Evolutionary conservation across 306 rosid genomes (phyloP).

Genomic region (Begonia loranthoides): DNA sequence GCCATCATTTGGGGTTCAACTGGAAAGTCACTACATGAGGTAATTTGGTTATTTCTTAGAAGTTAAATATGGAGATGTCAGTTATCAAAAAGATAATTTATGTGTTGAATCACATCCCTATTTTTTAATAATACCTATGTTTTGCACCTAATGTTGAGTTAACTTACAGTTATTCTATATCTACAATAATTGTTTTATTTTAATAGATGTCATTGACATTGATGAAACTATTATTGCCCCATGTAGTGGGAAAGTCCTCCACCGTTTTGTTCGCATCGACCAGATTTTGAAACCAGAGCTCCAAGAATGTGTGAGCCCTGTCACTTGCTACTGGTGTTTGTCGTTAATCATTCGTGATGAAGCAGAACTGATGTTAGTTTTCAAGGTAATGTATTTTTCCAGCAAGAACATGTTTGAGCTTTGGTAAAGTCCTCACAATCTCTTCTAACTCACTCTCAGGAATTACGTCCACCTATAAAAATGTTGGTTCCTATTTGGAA

Average conservation of each 20-base stretch:
- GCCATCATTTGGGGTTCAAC: conserved; percentile 93
- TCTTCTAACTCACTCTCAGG: conserved; percentile 15
- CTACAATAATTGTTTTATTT: neutral
- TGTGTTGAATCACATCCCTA: too few relatives aligned
- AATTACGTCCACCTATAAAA: conserved; percentile 60
- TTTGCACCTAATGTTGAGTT: too few relatives aligned
- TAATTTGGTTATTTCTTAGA: conserved; percentile 12
- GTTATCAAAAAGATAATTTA: too few relatives aligned
- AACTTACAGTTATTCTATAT: neutral
- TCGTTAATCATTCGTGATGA: conserved; percentile 54
- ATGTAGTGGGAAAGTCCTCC: conserved; percentile 49
- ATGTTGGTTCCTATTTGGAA: conserved; percentile 86
- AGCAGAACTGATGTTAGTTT: conserved; percentile 47
- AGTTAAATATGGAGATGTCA: neutral
- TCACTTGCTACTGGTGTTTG: conserved; percentile 85
- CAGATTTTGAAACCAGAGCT: conserved; percentile 69
- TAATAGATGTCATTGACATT: too few relatives aligned
- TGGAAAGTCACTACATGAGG: conserved; percentile 72
- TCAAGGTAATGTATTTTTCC: conserved; percentile 36
- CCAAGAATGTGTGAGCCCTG: conserved; percentile 74
- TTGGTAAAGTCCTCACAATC: neutral
- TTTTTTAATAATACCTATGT: neutral
- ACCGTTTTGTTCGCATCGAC: conserved; percentile 62
- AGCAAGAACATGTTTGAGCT: neutral
- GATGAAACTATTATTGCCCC: neutral